Evolutionary conservation across 495 filamentous ascomycete species (phyloP).

Genomic region (Podospora comata): DNA sequence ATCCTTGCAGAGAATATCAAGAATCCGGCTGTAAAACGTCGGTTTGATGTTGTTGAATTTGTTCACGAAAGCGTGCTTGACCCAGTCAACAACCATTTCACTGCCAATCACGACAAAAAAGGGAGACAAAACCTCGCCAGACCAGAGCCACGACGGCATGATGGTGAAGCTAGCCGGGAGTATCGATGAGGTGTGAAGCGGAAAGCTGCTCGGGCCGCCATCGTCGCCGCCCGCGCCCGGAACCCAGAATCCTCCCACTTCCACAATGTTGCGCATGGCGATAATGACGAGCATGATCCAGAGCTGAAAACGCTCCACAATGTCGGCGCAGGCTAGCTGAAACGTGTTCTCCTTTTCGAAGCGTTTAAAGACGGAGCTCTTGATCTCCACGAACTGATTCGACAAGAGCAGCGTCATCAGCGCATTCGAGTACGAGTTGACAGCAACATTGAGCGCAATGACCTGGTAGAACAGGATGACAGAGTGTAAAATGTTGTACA

Average conservation of each 20-base stretch:
- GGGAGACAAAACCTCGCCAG: conserved; percentile 83
- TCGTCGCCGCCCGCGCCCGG: conserved; percentile 45
- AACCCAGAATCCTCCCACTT: conserved; percentile 70
- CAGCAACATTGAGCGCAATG: conserved; percentile 93
- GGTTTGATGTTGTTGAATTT: conserved; percentile 98
- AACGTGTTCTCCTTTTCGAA: conserved; percentile 98
- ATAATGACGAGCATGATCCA: conserved; percentile 98
- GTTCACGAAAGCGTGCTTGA: conserved; percentile 95
- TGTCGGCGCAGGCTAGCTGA: conserved; percentile 91
- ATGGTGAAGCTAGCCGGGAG: conserved; percentile 85
- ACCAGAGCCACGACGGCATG: conserved; percentile 69
- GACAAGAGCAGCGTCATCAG: conserved; percentile 86
- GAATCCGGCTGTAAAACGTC: conserved; percentile 78
- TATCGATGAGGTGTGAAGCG: conserved; percentile 56
- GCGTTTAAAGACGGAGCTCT: conserved; percentile 93
- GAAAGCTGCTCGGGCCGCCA: conserved; percentile 45
- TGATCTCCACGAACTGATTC: conserved; percentile 98
- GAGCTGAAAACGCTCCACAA: conserved; percentile 95
- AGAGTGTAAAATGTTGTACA: conserved; percentile 84
- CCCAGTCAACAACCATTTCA: conserved; percentile 95
- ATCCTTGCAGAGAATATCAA: conserved; percentile 92
- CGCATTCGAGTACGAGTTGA: conserved; percentile 98
- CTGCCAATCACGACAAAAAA: conserved; percentile 91
- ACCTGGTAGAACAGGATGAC: conserved; percentile 93
- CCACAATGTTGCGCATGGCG: conserved; percentile 89